Base-by-base conservation (phyloP, 352 stramenopile species). In the Aphanomyces euteiches region DNA sequence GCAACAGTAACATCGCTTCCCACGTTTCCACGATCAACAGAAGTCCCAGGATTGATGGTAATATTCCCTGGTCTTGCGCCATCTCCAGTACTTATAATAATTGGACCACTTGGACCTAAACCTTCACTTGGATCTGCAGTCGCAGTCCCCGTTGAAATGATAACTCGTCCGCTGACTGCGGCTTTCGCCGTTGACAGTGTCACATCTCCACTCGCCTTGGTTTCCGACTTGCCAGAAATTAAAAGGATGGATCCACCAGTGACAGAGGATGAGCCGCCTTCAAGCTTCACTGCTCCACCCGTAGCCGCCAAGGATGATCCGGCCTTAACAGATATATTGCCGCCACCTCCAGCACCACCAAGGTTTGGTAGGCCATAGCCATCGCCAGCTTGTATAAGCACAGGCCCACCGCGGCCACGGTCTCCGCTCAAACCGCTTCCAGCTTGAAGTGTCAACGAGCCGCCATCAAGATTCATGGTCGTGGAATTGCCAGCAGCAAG, bases 281-380 rank as follows among this genome's bases (percentile, higher is more conserved):
- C 34, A 5, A 94, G 7, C 45, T 75, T 74, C 50, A 95, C 73
- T 56, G 76, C 77, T 19, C 86, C 88, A 60, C 89, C 90, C 28
- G 74, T 84, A 19, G 86, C 88, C 47, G 79, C 76, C 37, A 74
- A 72, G 0, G 89, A 90, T 57, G 75, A 70, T 58, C 91, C 92
- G 36, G 84, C 91, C 4, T 72, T 72, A 37, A 97, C 6, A 4
- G 78, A 75, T 5, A 97, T 77, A 64, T 73, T 68, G 28, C 92
- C 92, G 58, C 89, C 90, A 36, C 73, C 79, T 17, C 93, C 85
- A 43, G 89, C 81, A 56, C 90, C 80, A 64, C 93, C 90, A 70
- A 83, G 81, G 43, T 88, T 89, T 47, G 82, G 70, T 10, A 85
- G 60, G 39, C 92, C 87, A 69, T 82, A 68, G 15, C 82, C 82